Percentiles rank a stretch among this genome's conserved stretches.
Evolutionary conservation across 371 early-diverging fungal genomes (phyloP).

Genomic region (Zopfochytrium polystomum): DNA sequence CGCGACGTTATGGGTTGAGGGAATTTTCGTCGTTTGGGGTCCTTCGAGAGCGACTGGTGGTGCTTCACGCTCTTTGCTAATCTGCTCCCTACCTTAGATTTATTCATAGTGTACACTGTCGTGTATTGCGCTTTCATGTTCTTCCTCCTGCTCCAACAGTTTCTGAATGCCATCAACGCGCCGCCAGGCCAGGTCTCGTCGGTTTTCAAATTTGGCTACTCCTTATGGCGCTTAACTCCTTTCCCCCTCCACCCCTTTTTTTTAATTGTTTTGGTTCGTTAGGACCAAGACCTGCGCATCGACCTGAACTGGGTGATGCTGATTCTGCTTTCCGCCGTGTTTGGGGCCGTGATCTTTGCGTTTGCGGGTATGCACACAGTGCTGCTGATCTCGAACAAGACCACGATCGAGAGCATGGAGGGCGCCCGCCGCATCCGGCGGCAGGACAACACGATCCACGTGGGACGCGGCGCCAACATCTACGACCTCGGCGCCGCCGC

Average conservation of each 20-base stretch:
- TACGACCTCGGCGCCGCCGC: constrained; percentile 57
- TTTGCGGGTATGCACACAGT: constrained; percentile 58
- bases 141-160: constrained; percentile 1
- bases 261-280: not conserved
- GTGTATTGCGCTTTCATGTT: constrained; percentile 17
- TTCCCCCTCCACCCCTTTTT: constrained; percentile 1
- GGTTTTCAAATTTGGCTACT: not conserved
- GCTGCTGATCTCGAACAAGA: constrained; percentile 56
- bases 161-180: constrained; percentile 12
- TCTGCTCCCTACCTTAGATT: not conserved
- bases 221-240: not conserved
- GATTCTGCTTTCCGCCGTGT: constrained; percentile 55
- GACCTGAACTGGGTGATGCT: constrained; percentile 37
- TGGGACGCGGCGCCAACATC: constrained; percentile 52
- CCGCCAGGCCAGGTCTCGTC: not conserved
- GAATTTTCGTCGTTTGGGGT: no score
- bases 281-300: constrained; percentile 2
- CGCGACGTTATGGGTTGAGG: no score
- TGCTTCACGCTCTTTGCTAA: not conserved
- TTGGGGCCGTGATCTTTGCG: constrained; percentile 56
- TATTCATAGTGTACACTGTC: constrained; percentile 23
- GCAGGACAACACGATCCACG: constrained; percentile 4
- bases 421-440: constrained; percentile 27
- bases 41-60: no score
- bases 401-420: constrained; percentile 68